Conservation (phyloP, 352 stramenopile genomes). For the Phytophthora colocasiae region DNA sequence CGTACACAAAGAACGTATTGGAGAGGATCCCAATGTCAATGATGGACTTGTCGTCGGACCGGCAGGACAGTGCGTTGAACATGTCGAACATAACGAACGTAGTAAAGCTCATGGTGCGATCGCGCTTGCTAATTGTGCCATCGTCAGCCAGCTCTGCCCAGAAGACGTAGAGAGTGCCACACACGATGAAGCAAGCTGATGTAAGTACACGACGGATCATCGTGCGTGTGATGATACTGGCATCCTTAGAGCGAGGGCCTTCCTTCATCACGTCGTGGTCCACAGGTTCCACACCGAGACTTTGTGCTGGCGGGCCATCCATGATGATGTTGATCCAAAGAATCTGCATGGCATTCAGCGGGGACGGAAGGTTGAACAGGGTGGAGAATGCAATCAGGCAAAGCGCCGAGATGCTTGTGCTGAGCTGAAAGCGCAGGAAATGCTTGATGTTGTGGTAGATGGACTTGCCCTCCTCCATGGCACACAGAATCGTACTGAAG, state of each 20-base stretch:
- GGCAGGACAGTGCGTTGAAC: conserved; percentile 97
- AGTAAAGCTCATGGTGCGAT: conserved; percentile 99
- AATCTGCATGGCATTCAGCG: conserved; percentile 97
- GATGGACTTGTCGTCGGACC: conserved; percentile 94
- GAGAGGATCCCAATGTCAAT: conserved; percentile 92
- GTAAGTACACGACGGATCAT: conserved; percentile 78
- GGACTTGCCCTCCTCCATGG: conserved; percentile 95
- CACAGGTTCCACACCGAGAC: conserved; percentile 88
- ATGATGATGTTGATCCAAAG: conserved; percentile 99
- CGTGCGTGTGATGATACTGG: conserved; percentile 76
- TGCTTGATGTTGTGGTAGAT: conserved; percentile 98
- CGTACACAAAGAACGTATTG: conserved; percentile 95
- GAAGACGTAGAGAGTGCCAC: conserved; percentile 86
- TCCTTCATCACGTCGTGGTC: conserved; percentile 88
- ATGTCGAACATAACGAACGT: conserved; percentile 99
- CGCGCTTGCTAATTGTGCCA: conserved; percentile 91
- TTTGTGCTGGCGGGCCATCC: conserved; percentile 91
- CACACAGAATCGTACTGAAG: conserved; percentile 96
- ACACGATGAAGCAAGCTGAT: conserved; percentile 80
- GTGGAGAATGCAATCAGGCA: conserved; percentile 88
- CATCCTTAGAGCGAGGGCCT: conserved; percentile 79
- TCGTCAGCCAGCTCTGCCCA: conserved; percentile 88
- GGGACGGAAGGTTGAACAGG: conserved; percentile 77
- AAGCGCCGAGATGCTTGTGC: conserved; percentile 97
- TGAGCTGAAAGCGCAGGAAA: conserved; percentile 97